Base-by-base conservation (phyloP, 2,329 filamentous ascomycete genomes). In the Paecilomyces fulvus region DNA sequence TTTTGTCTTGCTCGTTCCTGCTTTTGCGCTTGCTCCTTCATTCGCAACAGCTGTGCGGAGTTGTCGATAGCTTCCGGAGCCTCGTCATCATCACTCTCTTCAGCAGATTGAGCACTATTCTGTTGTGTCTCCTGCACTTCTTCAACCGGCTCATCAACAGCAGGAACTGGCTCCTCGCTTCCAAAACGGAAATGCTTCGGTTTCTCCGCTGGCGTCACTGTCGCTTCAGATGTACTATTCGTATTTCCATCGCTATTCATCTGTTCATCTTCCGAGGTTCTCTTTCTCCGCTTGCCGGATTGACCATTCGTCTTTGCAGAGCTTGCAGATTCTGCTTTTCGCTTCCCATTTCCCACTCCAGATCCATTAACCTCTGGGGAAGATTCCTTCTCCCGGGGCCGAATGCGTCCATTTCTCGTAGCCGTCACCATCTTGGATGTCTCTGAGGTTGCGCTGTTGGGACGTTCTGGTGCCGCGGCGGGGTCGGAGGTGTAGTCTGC, bases 51-150 rank as follows among this genome's bases (percentile, higher is more conserved):
- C 56, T 75, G 69, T 1, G 68, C 66, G 43, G 73, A 71, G 58
- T 75, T 76, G 49, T 74, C 68, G 43, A 76, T 64, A 11, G 69
- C 64, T 59, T 76, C 73, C 9, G 73, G 73, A n/a, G 73, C 73
- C n/a, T 71, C 70, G 55, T 75, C 73, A 50, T 73, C 71, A 53
- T 71, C 69, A 51, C 66, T 68, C 2, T 69, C 64, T 5, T 67
- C 66, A 2, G 65, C 61, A 17, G 62, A 60, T 30, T 63, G 51
- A 4, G 59, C 56, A 25, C 59, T 51, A 23, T 57, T 55, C 49
- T 60, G 55, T 46, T 62, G 56, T 30, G 59, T 58, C 52, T 67
- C 58, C 21, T 59, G 55, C 3, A 58, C 56, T 37, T 64, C 59
- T 51, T 69, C 64, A 2, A 52, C 53, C 46, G 58, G 56, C 49